Percentiles rank a stretch among this genome's conserved stretches.
Conservation (phyloP, 2,329 filamentous ascomycete species). For the Xylaria digitata region DNA sequence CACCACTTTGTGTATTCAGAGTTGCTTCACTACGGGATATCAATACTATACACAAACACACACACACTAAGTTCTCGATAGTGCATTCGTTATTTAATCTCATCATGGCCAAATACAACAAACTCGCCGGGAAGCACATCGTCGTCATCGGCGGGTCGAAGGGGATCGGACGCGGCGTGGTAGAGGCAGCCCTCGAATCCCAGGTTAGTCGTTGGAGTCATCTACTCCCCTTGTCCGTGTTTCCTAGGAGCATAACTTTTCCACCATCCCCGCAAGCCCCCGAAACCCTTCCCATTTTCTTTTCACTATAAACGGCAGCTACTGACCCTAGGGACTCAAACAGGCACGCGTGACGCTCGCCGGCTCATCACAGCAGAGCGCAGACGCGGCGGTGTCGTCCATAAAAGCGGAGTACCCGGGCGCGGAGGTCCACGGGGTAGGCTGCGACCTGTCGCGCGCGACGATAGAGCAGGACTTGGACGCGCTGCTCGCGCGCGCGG, state of each 20-base stretch:
- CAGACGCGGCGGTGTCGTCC: constrained; percentile 38
- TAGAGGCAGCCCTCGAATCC: constrained; percentile 44
- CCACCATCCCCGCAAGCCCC: no score
- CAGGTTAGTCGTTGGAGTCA: constrained; percentile 16
- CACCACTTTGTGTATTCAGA: not conserved
- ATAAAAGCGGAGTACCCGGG: constrained; percentile 40
- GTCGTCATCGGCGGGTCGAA: constrained; percentile 48
- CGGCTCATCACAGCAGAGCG: constrained; percentile 41
- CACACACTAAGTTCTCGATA: no score
- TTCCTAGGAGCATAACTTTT: no score
- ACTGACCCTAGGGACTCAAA: no score
- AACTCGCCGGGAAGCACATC: constrained; percentile 48
- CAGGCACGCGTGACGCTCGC: constrained; percentile 43
- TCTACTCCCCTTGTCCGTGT: no score
- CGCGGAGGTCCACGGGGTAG: constrained; percentile 35
- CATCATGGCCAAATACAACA: constrained; percentile 49
- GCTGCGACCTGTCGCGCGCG: constrained; percentile 42
- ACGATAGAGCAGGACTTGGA: constrained; percentile 45
- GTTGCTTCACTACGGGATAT: not conserved
- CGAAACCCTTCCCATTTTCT: no score
- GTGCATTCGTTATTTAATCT: not conserved
- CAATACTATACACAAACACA: no score
- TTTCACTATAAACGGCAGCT: no score
- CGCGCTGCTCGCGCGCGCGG: constrained; percentile 34
- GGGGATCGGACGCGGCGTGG: constrained; percentile 48